Evolutionary conservation across 352 stramenopile species (phyloP).

Genomic region (Aphanomyces invadans): DNA sequence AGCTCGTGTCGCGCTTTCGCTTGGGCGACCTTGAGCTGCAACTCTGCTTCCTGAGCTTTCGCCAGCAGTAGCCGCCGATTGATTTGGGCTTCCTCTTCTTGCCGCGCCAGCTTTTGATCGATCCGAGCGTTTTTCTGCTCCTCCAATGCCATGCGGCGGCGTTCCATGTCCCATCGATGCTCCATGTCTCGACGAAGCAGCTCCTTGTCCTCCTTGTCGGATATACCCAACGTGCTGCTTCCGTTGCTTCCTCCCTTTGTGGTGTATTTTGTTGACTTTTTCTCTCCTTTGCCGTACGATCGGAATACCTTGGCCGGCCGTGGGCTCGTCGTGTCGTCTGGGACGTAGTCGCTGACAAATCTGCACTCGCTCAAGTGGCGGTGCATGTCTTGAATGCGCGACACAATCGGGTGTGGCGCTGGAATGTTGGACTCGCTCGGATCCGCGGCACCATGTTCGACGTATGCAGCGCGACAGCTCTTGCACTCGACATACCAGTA

Average conservation of each 20-base stretch:
- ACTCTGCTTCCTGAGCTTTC: slow-evolving; percentile 7
- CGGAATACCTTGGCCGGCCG: background rate
- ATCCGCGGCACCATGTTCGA: background rate
- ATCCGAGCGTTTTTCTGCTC: slow-evolving; percentile 8
- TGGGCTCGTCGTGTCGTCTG: background rate
- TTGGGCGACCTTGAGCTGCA: slow-evolving; percentile 1
- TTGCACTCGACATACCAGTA: slow-evolving; percentile 26
- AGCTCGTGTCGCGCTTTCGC: slow-evolving; percentile 4
- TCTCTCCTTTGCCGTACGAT: background rate
- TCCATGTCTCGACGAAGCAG: slow-evolving; percentile 4
- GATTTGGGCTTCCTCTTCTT: slow-evolving; percentile 13
- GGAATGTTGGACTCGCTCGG: background rate
- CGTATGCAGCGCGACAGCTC: slow-evolving; percentile 2
- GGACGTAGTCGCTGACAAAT: slow-evolving; percentile 1
- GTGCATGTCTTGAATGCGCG: slow-evolving; percentile 20
- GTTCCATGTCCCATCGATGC: slow-evolving; percentile 17
- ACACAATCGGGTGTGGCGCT: slow-evolving; percentile 20
- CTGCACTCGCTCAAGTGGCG: slow-evolving; percentile 19
- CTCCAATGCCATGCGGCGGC: slow-evolving; percentile 1
- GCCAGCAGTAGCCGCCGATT: background rate
- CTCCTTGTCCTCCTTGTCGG: slow-evolving; percentile 2
- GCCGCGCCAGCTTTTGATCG: slow-evolving; percentile 6
- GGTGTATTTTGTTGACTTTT: background rate
- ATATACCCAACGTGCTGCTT: background rate
- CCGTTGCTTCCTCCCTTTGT: background rate